Conservation (phyloP, 805 yeast genomes). For the Sporopachydermia lactativora region DNA sequence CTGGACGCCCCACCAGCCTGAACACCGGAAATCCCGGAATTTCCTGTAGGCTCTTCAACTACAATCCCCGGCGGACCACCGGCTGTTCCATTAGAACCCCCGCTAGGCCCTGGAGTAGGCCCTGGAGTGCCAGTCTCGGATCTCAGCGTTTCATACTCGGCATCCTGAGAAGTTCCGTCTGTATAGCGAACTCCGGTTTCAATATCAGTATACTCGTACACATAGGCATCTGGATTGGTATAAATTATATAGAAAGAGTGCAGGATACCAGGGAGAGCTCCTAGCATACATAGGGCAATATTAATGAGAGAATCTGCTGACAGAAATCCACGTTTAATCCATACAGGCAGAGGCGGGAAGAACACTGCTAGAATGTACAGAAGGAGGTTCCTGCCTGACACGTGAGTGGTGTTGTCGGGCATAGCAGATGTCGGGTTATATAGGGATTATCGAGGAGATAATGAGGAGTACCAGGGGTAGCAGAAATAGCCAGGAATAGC, state of each 20-base stretch:
- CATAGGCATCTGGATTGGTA: slow-evolving; percentile 14
- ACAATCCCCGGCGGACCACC: too few relatives aligned
- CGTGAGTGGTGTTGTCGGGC: background rate
- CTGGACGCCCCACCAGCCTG: background rate
- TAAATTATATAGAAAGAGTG: slow-evolving; percentile 48
- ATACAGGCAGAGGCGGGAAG: slow-evolving; percentile 64
- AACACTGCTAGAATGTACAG: slow-evolving; percentile 46
- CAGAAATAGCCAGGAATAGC: too few relatives aligned
- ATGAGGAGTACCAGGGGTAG: too few relatives aligned
- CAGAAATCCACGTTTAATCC: slow-evolving; percentile 50
- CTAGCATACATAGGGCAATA: slow-evolving; percentile 41
- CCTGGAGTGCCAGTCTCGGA: background rate
- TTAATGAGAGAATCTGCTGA: slow-evolving; percentile 40
- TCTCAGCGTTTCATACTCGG: background rate
- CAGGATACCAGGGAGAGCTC: slow-evolving; percentile 53
- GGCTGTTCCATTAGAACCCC: too few relatives aligned
- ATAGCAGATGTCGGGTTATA: too few relatives aligned
- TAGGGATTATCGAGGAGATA: too few relatives aligned
- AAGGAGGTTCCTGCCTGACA: slow-evolving; percentile 23
- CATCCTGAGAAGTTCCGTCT: background rate
- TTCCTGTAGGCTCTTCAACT: too few relatives aligned
- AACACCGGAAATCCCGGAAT: too few relatives aligned
- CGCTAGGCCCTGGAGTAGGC: background rate
- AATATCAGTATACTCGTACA: background rate
- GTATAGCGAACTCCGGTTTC: background rate